Base-by-base conservation (phyloP, 352 stramenopile genomes). In the Pythium sukuiense region DNA sequence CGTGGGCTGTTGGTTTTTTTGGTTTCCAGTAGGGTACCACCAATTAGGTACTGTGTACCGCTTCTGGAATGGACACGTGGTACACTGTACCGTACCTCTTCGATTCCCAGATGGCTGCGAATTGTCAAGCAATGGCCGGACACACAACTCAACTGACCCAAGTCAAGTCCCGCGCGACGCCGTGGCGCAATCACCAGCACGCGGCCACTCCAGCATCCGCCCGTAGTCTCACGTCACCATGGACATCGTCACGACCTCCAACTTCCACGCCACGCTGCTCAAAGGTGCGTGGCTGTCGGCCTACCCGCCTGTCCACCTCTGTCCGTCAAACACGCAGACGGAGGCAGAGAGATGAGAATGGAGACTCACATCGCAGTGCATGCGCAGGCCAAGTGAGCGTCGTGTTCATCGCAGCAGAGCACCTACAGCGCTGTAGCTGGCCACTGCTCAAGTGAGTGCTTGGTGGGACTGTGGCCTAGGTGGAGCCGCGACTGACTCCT, bases 211-310 rank as follows among this genome's bases (percentile, higher is more conserved):
- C 20, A 24, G 20, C 20, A 24, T 24, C 20, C 20, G 20, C 20
- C 20, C 20, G 20, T 24, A 24, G 20, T 24, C 20, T 24, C 20
- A 24, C 27, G 43, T 18, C 63, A 30, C 53, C 41, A 95, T 92
- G 84, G 86, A 95, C 67, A 92, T 95, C 59, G 85, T 95, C 30
- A 94, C 87, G 52, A 95, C 87, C 41, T 93, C 87, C 74, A 95
- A 95, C 74, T 94, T 95, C 72, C 87, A 95, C 71, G 87, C 87
- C 43, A 95, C 87, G 66, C 68, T 95, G 62, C 79, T 95, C 57
- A 76, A 79, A 78, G 85, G 87, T 92, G 53, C 76, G 72, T 65
- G 11, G 30, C 20, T 24, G 20, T 24, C 20, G 20, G 20, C 20
- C 20, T 24, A 24, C 20, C 20, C 20, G 20, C 16, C 45, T 30